Percentiles rank a stretch among this genome's conserved stretches.
Evolutionary conservation across 345 rosid species (phyloP).

Genomic region (Populus euphratica): DNA sequence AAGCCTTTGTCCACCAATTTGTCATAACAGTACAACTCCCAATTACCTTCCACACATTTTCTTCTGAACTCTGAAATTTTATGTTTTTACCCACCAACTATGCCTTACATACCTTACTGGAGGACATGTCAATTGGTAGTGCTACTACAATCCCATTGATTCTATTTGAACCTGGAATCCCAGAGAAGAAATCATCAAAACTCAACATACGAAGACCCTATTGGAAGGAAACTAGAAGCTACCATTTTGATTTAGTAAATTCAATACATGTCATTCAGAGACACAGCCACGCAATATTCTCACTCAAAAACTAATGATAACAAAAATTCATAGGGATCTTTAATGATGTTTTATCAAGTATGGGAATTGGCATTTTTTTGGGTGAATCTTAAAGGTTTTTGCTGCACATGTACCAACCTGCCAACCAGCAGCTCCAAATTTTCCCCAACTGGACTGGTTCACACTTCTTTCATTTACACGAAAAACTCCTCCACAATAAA

Average conservation of each 20-base stretch:
- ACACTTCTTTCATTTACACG: not conserved
- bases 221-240: not conserved
- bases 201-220: not conserved
- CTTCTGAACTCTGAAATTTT: not conserved
- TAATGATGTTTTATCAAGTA: not conserved
- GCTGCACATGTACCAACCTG: not conserved
- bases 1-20: not conserved
- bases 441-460: not conserved
- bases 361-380: not conserved
- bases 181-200: conserved; percentile 9
- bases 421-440: not conserved
- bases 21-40: not conserved
- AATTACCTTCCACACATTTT: conserved; percentile 1
- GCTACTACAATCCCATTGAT: conserved; percentile 5
- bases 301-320: not conserved
- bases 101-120: not conserved
- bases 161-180: not conserved
- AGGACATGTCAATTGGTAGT: not conserved
- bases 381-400: not conserved
- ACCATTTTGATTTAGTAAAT: not conserved
- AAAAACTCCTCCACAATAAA: not conserved
- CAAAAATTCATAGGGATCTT: not conserved
- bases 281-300: not conserved
- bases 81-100: not conserved
- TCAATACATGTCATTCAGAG: not conserved